Conservation (phyloP, 495 filamentous ascomycete species). For the Ascodesmis nigricans region DNA sequence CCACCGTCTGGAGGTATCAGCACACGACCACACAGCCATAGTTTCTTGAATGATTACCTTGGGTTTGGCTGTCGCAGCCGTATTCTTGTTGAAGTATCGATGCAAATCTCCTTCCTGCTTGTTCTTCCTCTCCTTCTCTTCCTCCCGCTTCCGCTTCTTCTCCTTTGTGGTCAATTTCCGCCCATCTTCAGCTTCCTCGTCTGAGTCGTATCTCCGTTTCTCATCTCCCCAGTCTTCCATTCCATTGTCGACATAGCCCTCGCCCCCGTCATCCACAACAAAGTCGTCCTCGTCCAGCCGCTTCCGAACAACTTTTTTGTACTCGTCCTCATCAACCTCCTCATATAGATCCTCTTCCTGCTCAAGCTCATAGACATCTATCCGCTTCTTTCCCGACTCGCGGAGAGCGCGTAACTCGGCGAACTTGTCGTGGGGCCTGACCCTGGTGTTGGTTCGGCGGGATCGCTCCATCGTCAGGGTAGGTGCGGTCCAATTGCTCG, state of each 20-base stretch:
- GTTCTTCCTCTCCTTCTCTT: slow-evolving; percentile 66
- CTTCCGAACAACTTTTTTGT: slow-evolving; percentile 81
- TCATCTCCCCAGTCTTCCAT: slow-evolving; percentile 68
- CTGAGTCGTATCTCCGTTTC: slow-evolving; percentile 8
- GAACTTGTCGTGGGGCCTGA: slow-evolving; percentile 26
- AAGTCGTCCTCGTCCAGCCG: slow-evolving; percentile 91
- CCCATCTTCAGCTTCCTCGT: slow-evolving; percentile 11
- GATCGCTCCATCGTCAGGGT: slow-evolving; percentile 20
- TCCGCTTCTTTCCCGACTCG: slow-evolving; percentile 69
- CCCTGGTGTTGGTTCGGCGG: slow-evolving; percentile 13
- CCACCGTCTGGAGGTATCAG: slow-evolving; percentile 22
- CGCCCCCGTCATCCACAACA: slow-evolving; percentile 84
- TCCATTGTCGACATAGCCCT: slow-evolving; percentile 88
- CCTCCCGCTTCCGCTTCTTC: slow-evolving; percentile 76
- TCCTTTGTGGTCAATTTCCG: slow-evolving; percentile 8
- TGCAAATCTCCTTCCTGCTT: slow-evolving; percentile 77
- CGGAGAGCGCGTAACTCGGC: slow-evolving; percentile 70
- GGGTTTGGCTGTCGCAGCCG: slow-evolving; percentile 43
- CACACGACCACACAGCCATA: slow-evolving; percentile 5
- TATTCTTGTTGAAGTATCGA: slow-evolving; percentile 66
- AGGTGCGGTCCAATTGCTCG: too few species aligned
- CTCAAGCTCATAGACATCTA: slow-evolving; percentile 71
- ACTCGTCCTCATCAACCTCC: slow-evolving; percentile 88
- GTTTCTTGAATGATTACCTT: slow-evolving; percentile 47
- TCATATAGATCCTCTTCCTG: slow-evolving; percentile 76